Base-by-base conservation (phyloP, 805 yeast species). In the Candida endomychidarum region DNA sequence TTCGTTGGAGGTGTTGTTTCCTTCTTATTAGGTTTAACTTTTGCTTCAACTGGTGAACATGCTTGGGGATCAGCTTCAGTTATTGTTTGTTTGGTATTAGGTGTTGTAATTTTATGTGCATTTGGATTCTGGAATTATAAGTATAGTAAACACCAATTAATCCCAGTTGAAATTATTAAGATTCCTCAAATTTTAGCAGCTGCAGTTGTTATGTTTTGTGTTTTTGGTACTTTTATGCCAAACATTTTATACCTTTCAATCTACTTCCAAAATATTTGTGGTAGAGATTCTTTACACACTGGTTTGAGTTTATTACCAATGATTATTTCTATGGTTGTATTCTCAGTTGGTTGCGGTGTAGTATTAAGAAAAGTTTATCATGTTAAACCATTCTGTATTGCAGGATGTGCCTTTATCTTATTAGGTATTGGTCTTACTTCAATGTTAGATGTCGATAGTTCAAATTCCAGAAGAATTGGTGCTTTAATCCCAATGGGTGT, bases 61-160 rank as follows among this genome's bases (percentile, higher is more conserved):
- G 52, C 70, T 1, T 81, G 86, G 86, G 51, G 57, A 3, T 72
- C 81, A 0, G 75, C 75, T n/a, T 67, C 75, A 5, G 75, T 76
- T 4, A 70, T 80, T 5, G 45, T 59, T 5, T 71, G 72, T 38
- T 63, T 80, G 33, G 58, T 77, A 7, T 30, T 78, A 23, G 80
- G 81, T 3, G 62, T 61, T 2, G 16, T 67, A 1, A 43, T 68
- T 1, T 18, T 61, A 5, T 43, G 60, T 7, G 45, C 43, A 0
- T 75, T 74, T 36, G 49, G 53, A 11, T 34, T 64, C 21, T 75
- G 74, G 70, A 73, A 72, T 48, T 70, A 65, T 46, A 48, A 38
- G 12, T 59, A 54, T 26, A 66, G 80, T 1, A 59, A 60, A 27
- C 51, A 60, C 11, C 81, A 80, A 11, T 60, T 77, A 40, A 60